Percentiles rank a stretch among this genome's conserved stretches.
These are phyloP conservation scores for Phytophthora citrophthora DNA, from an alignment of 352 stramenopile genomes.

Conservation along the genomic window DNA sequence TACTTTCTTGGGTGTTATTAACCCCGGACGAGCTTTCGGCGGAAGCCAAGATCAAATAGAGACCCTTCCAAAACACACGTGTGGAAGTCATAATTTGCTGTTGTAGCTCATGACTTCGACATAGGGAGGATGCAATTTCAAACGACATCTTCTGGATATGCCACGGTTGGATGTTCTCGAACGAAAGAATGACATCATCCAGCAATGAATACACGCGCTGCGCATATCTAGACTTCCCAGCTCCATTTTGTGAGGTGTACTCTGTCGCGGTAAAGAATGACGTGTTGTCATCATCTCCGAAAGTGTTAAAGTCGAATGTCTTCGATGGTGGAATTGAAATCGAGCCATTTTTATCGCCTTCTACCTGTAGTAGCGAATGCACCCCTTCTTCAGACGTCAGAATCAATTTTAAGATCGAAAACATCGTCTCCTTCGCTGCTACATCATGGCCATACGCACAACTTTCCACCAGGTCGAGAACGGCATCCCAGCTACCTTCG, in stretches of 20 bases:
- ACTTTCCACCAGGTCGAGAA: slow-evolving; percentile 56
- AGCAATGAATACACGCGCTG: slow-evolving; percentile 67
- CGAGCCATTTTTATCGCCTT: slow-evolving; percentile 1
- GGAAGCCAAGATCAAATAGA: slow-evolving; percentile 79
- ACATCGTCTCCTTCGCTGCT: slow-evolving; percentile 57
- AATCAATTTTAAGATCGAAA: slow-evolving; percentile 58
- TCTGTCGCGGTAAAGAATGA: slow-evolving; percentile 65
- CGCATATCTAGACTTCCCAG: slow-evolving; percentile 37
- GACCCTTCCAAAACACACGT: slow-evolving; percentile 78
- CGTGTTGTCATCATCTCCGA: slow-evolving; percentile 53
- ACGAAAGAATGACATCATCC: slow-evolving; percentile 70
- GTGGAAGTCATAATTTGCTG: slow-evolving; percentile 70
- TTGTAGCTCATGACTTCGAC: slow-evolving; percentile 55
- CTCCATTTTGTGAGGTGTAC: slow-evolving; percentile 48
- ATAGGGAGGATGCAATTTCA: slow-evolving; percentile 77
- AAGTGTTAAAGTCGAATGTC: slow-evolving; percentile 43
- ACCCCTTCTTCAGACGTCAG: slow-evolving; percentile 58
- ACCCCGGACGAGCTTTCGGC: slow-evolving; percentile 59
- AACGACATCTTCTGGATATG: slow-evolving; percentile 82
- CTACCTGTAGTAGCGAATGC: slow-evolving; percentile 38
- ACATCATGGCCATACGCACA: slow-evolving; percentile 49
- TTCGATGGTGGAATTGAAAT: slow-evolving; percentile 24
- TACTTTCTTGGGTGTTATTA: slow-evolving; percentile 42
- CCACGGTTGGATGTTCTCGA: slow-evolving; percentile 81
- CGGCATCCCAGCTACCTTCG: slow-evolving; percentile 51